Percentiles rank a stretch among this genome's conserved stretches.
Conservation (phyloP, 2,329 filamentous ascomycete genomes). For the Aspergillus sp. region DNA sequence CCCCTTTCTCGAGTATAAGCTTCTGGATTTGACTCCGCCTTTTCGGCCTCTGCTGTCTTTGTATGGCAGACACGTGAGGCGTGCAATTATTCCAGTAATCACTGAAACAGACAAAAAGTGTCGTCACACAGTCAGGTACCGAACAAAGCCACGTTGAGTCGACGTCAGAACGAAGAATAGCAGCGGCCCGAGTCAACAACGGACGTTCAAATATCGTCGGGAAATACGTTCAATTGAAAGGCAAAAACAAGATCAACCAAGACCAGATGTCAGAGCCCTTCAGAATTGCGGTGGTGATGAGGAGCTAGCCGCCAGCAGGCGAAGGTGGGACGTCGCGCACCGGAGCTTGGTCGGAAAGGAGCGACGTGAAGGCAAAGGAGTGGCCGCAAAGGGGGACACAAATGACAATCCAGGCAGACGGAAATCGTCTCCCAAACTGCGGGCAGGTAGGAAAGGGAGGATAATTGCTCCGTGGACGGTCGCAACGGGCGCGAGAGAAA, state of each 20-base stretch:
- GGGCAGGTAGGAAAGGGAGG: conserved; percentile 12
- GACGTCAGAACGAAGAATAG: not conserved
- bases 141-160: not conserved
- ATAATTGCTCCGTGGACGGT: conserved; percentile 12
- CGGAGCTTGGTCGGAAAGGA: conserved; percentile 20
- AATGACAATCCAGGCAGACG: conserved; percentile 14
- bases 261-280: not conserved
- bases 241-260: not conserved
- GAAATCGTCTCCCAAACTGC: conserved; percentile 8
- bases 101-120: not conserved
- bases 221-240: not conserved
- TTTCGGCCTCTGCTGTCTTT: conserved; percentile 61
- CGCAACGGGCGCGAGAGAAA: conserved; percentile 9
- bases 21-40: conserved; percentile 50
- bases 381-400: conserved; percentile 1
- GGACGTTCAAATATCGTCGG: not conserved
- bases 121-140: not conserved
- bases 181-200: not conserved
- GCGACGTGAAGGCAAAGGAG: conserved; percentile 15
- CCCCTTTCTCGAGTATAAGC: conserved; percentile 38
- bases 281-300: conserved; percentile 7
- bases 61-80: not conserved
- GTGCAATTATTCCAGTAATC: not conserved
- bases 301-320: conserved; percentile 10
- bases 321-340: conserved; percentile 22